A percentile compares a stretch with the other conserved stretches of the same genome.
These are phyloP conservation scores for Atkinsonella texensis DNA, from an alignment of 2,329 filamentous ascomycete species.

Conservation along the genomic window DNA sequence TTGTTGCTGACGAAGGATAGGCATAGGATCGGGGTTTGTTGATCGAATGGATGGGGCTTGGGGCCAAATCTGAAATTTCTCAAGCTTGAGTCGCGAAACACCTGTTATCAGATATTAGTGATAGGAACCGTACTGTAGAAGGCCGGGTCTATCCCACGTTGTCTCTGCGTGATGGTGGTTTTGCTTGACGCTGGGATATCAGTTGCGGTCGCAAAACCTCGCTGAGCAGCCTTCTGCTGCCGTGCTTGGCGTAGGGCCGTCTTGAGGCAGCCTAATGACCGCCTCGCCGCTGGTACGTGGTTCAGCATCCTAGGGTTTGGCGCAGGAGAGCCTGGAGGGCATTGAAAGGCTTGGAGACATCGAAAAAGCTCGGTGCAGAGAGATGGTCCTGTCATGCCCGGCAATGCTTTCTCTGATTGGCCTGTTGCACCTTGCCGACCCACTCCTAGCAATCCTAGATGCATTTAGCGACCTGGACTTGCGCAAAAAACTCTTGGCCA, in stretches of 20 bases:
- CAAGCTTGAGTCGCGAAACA: slow-evolving; percentile 22
- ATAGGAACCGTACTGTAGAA: not conserved
- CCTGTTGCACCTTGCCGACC: slow-evolving; percentile 18
- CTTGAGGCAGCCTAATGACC: slow-evolving; percentile 63
- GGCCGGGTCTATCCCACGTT: slow-evolving; percentile 19
- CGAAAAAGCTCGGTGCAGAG: not conserved
- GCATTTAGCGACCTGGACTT: not conserved
- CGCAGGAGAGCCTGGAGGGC: slow-evolving; percentile 3
- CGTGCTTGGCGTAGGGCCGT: slow-evolving; percentile 46
- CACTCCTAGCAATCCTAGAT: slow-evolving; percentile 6
- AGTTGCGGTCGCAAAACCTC: slow-evolving; percentile 36
- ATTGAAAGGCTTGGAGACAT: not conserved
- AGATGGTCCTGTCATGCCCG: not conserved
- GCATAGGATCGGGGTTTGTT: slow-evolving; percentile 55
- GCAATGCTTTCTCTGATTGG: slow-evolving; percentile 24
- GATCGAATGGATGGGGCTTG: slow-evolving; percentile 42
- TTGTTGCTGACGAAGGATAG: slow-evolving; percentile 54
- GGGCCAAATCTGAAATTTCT: slow-evolving; percentile 40
- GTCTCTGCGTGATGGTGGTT: slow-evolving; percentile 19
- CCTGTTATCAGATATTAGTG: slow-evolving; percentile 15
- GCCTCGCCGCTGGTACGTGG: slow-evolving; percentile 43
- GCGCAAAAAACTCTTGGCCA: slow-evolving; percentile 8
- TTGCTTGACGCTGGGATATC: slow-evolving; percentile 10
- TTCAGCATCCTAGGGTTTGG: slow-evolving; percentile 37
- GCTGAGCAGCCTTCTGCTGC: slow-evolving; percentile 30